Conservation (phyloP, 257 asterid genomes). For the Nicotiana obtusifolia region DNA sequence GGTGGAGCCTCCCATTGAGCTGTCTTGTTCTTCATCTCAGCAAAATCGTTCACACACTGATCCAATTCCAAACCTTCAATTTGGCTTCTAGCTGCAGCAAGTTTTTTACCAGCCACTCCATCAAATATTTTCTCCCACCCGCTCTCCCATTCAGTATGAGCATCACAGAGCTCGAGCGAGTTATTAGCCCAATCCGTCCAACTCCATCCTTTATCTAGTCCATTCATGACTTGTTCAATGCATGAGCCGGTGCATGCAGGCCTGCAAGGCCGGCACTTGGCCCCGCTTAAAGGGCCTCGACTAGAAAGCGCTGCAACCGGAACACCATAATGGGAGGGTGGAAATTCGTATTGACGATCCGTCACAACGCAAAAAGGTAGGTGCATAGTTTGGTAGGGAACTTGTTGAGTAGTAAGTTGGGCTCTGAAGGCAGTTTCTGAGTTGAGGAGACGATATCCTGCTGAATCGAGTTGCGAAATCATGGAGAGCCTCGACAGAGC, state of each 20-base stretch:
- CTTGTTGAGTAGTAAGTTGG: slow-evolving; percentile 53
- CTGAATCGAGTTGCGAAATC: slow-evolving; percentile 55
- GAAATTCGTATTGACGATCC: slow-evolving; percentile 57
- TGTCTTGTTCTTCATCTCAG: slow-evolving; percentile 43
- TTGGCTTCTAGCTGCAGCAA: slow-evolving; percentile 40
- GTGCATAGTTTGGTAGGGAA: slow-evolving; percentile 31
- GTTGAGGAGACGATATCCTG: slow-evolving; percentile 60
- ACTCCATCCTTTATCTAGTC: slow-evolving; percentile 59
- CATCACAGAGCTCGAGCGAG: slow-evolving; percentile 61
- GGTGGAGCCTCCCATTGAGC: slow-evolving; percentile 65
- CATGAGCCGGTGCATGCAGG: slow-evolving; percentile 59
- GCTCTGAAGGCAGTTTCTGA: slow-evolving; percentile 85
- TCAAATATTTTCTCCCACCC: slow-evolving; percentile 62
- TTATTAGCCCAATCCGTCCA: slow-evolving; percentile 78
- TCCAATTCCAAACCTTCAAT: slow-evolving; percentile 35
- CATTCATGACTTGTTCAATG: slow-evolving; percentile 52
- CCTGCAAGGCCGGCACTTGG: slow-evolving; percentile 80
- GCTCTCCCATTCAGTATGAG: slow-evolving; percentile 62
- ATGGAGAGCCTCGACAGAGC: slow-evolving; percentile 86
- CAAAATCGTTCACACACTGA: slow-evolving; percentile 54
- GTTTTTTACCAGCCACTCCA: slow-evolving; percentile 28
- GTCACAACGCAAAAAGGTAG: slow-evolving; percentile 76
- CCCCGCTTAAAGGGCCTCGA: slow-evolving; percentile 74
- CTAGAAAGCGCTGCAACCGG: slow-evolving; percentile 81
- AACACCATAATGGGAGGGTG: slow-evolving; percentile 60